A percentile compares a stretch with the other conserved stretches of the same genome.
phyloP scores from a whole-genome alignment of 2,329 filamentous ascomycete species.

The Claviceps digitariae region DNA sequence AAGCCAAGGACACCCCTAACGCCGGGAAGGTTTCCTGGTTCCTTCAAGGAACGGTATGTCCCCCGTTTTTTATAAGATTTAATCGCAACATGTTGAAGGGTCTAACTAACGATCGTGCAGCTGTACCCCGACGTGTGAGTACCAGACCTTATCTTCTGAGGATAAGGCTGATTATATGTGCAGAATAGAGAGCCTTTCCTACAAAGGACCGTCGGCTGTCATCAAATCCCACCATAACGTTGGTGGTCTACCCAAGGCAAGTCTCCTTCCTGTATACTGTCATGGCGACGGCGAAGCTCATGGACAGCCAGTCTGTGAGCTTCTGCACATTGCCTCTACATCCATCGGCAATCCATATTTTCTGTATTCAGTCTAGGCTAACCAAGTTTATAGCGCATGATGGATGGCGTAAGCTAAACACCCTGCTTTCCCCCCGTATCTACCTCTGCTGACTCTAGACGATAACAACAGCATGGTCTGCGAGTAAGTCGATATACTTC shows the following conservation, averaged over 20 bases:
- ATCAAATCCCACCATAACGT: constrained; percentile 47
- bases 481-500: not conserved
- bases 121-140: constrained; percentile 1
- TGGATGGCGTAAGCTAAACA: constrained; percentile 20
- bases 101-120: not conserved
- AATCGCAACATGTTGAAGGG: not conserved
- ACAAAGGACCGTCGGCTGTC: constrained; percentile 35
- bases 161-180: constrained; percentile 9
- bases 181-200: constrained; percentile 34
- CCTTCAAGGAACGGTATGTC: constrained; percentile 72
- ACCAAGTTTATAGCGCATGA: constrained; percentile 25
- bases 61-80: not conserved
- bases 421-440: not conserved
- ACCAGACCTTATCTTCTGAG: not conserved
- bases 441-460: not conserved
- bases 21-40: constrained; percentile 76
- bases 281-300: not conserved
- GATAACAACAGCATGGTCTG: constrained; percentile 3
- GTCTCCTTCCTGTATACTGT: constrained; percentile 12
- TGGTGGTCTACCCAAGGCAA: constrained; percentile 56
- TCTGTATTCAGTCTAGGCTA: not conserved
- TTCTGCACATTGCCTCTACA: not conserved
- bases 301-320: not conserved
- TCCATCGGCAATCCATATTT: not conserved
- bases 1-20: constrained; percentile 49